phyloP scores from a whole-genome alignment of 345 rosid genomes.

The Alliaria petiolata region DNA sequence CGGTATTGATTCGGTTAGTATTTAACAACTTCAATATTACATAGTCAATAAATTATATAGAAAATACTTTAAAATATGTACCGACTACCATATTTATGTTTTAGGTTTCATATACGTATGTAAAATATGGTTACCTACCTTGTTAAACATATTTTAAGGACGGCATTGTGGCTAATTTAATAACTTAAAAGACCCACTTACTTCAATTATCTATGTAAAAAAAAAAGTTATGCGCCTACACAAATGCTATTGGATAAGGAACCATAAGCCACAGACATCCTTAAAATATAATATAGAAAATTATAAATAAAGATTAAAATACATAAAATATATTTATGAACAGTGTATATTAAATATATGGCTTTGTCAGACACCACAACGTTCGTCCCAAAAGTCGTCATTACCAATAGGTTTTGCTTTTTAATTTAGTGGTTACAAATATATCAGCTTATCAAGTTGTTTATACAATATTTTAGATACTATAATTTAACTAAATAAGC shows the following conservation, averaged over 20 bases:
- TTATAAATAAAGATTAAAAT: not conserved
- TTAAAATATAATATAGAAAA: constrained; percentile 18
- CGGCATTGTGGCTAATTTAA: constrained; percentile 11
- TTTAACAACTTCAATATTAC: constrained; percentile 20
- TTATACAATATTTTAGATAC: constrained; percentile 8
- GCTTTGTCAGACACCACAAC: constrained; percentile 32
- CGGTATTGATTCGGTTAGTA: constrained; percentile 29
- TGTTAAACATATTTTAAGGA: constrained; percentile 17
- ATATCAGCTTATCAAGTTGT: constrained; percentile 8
- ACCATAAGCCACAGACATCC: constrained; percentile 37
- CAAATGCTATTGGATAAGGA: constrained; percentile 30
- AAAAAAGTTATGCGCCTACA: constrained; percentile 8
- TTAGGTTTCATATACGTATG: constrained; percentile 1
- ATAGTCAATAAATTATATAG: constrained; percentile 1
- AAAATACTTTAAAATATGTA: not conserved
- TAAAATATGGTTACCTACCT: constrained; percentile 27
- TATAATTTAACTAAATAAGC: constrained; percentile 14
- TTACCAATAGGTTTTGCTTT: constrained; percentile 20
- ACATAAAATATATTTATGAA: constrained; percentile 1
- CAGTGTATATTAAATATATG: constrained; percentile 4
- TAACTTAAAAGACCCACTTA: constrained; percentile 19
- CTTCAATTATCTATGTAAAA: constrained; percentile 4
- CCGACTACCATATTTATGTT: constrained; percentile 8
- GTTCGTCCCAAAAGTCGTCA: constrained; percentile 23
- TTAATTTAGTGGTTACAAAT: constrained; percentile 18